Evolutionary conservation across 768 basidiomycete genomes (phyloP).

Genomic region (Lactarius pseudohatsudake): DNA sequence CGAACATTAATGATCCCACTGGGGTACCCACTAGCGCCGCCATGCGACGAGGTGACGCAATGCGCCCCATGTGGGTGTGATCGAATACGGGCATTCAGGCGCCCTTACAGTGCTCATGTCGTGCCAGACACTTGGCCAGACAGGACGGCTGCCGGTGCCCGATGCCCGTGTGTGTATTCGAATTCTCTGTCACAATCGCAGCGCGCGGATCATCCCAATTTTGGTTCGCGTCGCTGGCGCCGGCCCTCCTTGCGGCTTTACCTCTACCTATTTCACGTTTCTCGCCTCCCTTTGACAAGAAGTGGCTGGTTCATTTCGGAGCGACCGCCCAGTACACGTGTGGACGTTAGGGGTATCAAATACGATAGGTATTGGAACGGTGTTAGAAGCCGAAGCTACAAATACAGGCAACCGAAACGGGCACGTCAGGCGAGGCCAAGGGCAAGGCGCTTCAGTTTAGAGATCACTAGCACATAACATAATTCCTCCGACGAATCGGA

Average conservation of each 20-base stretch:
- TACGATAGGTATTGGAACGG: neutral
- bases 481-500: slow-evolving; percentile 1
- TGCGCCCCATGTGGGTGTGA: neutral
- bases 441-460: neutral
- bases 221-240: neutral
- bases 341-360: neutral
- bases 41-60: neutral
- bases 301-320: neutral
- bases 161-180: too few relatives aligned
- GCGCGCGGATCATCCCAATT: too few relatives aligned
- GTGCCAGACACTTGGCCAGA: too few relatives aligned
- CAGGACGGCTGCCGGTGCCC: too few relatives aligned
- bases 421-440: neutral
- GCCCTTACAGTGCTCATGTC: neutral
- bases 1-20: neutral
- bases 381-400: neutral
- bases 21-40: neutral
- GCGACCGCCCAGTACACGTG: neutral
- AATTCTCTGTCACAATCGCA: too few relatives aligned
- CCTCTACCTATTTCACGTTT: neutral
- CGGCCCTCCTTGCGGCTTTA: too few relatives aligned
- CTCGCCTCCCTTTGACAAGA: neutral
- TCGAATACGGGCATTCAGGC: neutral
- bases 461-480: neutral
- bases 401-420: neutral